Evolutionary conservation across 192 early-diverging fungal genomes (phyloP).

Genomic region (Phlyctochytrium arcticum): DNA sequence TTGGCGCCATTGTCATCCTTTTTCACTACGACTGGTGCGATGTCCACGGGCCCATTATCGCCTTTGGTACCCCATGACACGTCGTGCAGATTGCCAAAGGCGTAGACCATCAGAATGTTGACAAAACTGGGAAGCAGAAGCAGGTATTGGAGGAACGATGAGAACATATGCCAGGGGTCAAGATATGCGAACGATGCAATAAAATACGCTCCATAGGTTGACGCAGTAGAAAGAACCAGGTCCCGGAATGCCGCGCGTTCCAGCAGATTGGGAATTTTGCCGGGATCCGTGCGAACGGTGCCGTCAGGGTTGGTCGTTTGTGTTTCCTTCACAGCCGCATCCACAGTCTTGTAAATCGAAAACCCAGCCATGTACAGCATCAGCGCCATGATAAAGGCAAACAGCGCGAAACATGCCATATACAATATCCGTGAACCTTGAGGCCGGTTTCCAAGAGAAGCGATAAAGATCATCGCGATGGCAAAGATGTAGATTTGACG

Average conservation of each 20-base stretch:
- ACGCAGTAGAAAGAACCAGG: slow-evolving; percentile 34
- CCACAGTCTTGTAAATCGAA: slow-evolving; percentile 24
- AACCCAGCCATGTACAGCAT: slow-evolving; percentile 46
- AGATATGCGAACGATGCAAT: slow-evolving; percentile 37
- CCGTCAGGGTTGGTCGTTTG: not conserved
- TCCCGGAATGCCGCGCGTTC: slow-evolving; percentile 25
- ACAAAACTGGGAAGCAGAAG: slow-evolving; percentile 44
- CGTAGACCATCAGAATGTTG: slow-evolving; percentile 58
- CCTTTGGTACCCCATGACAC: slow-evolving; percentile 60
- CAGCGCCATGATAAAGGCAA: slow-evolving; percentile 42
- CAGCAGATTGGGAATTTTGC: slow-evolving; percentile 14
- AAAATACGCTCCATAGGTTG: slow-evolving; percentile 55
- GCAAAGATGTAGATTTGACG: slow-evolving; percentile 40
- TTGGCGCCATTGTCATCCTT: slow-evolving; percentile 22
- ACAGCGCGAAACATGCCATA: slow-evolving; percentile 38
- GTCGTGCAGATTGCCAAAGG: slow-evolving; percentile 53
- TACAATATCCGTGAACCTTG: slow-evolving; percentile 44
- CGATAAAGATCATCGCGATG: slow-evolving; percentile 44
- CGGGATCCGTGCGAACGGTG: slow-evolving; percentile 23
- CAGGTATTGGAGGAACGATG: slow-evolving; percentile 35
- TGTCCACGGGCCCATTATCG: slow-evolving; percentile 28
- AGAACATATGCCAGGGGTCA: slow-evolving; percentile 54
- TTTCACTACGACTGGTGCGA: slow-evolving; percentile 28
- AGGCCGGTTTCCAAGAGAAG: slow-evolving; percentile 53
- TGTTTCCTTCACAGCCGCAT: slow-evolving; percentile 5